Conservation (phyloP, 768 basidiomycete species). For the Pholiota molesta region DNA sequence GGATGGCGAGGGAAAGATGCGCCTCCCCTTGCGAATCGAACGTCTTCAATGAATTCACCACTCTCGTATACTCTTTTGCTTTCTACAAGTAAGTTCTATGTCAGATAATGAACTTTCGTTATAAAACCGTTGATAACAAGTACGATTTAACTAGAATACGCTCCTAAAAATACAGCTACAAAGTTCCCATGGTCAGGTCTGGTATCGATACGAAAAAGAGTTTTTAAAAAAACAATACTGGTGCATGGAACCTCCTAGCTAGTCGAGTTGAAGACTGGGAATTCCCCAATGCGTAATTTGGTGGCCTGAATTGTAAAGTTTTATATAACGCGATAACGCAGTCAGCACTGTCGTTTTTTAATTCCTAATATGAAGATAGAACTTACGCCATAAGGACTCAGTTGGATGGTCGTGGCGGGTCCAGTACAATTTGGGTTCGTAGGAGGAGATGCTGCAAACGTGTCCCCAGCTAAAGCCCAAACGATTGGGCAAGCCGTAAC, state of each 20-base stretch:
- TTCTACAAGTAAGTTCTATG: too few relatives aligned
- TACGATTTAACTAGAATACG: too few relatives aligned
- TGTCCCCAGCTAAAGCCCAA: constrained; percentile 50
- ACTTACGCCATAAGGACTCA: constrained; percentile 54
- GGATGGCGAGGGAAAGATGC: constrained; percentile 1
- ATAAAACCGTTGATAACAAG: too few relatives aligned
- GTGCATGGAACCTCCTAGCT: background rate
- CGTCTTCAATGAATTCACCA: background rate
- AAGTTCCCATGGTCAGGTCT: too few relatives aligned
- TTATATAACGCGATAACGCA: constrained; percentile 2
- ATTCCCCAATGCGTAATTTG: constrained; percentile 45
- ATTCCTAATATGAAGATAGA: background rate
- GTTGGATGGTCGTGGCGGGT: constrained; percentile 40
- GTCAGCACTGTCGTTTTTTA: background rate
- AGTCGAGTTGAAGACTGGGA: constrained; percentile 37
- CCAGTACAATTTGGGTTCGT: constrained; percentile 47
- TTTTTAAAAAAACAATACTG: background rate
- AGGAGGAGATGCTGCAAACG: constrained; percentile 51
- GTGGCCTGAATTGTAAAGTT: constrained; percentile 29
- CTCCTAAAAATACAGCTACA: too few relatives aligned
- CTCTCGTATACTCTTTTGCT: too few relatives aligned
- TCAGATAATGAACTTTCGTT: too few relatives aligned
- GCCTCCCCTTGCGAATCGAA: background rate
- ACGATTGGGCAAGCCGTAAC: constrained; percentile 52
- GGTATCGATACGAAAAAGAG: too few relatives aligned